Percentiles rank a stretch among this genome's conserved stretches.
These are phyloP conservation scores for Quercus parvula DNA, from an alignment of 306 rosid genomes.

Conservation along the genomic window DNA sequence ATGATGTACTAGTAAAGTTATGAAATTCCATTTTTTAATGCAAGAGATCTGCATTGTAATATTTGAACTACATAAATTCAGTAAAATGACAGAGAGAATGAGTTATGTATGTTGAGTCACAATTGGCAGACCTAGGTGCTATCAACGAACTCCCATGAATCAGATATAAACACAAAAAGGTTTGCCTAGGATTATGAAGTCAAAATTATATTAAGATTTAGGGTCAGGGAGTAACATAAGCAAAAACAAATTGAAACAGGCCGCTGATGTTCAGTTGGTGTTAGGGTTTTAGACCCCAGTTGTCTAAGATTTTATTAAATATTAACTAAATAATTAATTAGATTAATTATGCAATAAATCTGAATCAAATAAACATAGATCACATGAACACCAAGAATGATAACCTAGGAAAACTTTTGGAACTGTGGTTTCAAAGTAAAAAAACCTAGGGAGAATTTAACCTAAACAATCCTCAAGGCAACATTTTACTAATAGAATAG, in stretches of 20 bases:
- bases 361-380: no score
- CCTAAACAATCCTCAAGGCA: no score
- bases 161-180: slow-evolving; percentile 24
- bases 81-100: not conserved
- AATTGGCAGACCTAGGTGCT: slow-evolving; percentile 7
- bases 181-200: slow-evolving; percentile 49
- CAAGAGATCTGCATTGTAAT: not conserved
- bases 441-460: no score
- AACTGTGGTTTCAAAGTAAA: no score
- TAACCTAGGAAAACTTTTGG: no score
- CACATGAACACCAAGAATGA: no score
- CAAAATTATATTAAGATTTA: not conserved
- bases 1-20: not conserved
- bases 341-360: no score
- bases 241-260: not conserved
- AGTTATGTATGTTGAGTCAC: not conserved
- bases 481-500: no score
- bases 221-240: not conserved
- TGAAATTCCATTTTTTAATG: not conserved
- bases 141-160: slow-evolving; percentile 37
- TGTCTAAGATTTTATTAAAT: no score
- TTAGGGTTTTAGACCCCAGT: no score
- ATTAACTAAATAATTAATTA: no score
- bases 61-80: not conserved
- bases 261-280: not conserved